Percentiles rank a stretch among this genome's conserved stretches.
phyloP scores from a whole-genome alignment of 805 yeast genomes.

The Ogataea sp. region DNA sequence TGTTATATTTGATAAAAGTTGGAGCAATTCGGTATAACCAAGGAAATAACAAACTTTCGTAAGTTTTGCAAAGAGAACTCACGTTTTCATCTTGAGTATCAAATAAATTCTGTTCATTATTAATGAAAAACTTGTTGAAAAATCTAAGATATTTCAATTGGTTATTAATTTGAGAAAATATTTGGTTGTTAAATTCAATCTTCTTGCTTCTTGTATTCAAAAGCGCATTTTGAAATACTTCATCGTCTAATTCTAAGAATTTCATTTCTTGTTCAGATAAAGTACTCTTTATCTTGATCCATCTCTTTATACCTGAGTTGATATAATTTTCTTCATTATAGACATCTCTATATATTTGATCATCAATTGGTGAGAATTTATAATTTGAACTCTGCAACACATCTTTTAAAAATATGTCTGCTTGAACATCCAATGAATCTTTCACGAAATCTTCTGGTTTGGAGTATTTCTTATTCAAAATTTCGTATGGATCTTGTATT shows the following conservation, averaged over 20 bases:
- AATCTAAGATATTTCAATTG: constrained; percentile 18
- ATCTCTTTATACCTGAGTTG: constrained; percentile 16
- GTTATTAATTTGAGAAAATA: constrained; percentile 16
- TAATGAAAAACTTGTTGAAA: constrained; percentile 17
- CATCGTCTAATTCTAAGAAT: constrained; percentile 12
- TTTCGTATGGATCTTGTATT: constrained; percentile 10
- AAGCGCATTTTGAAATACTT: constrained; percentile 14
- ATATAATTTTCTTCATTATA: constrained; percentile 20
- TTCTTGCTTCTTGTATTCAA: constrained; percentile 13
- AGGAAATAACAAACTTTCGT: constrained; percentile 25
- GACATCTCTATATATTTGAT: constrained; percentile 21
- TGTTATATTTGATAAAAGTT: constrained; percentile 27
- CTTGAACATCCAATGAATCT: constrained; percentile 9
- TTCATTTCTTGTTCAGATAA: constrained; percentile 16
- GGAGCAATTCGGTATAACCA: constrained; percentile 35
- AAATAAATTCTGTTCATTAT: constrained; percentile 4
- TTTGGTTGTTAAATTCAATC: constrained; percentile 14
- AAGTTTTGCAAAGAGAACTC: constrained; percentile 5
- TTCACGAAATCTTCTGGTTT: constrained; percentile 8
- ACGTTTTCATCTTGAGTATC: background rate
- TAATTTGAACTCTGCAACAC: constrained; percentile 15
- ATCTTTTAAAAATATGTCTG: constrained; percentile 9
- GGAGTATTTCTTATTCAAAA: constrained; percentile 12
- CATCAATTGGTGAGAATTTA: constrained; percentile 20
- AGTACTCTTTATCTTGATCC: constrained; percentile 19